A percentile compares a stretch with the other conserved stretches of the same genome.
These are phyloP conservation scores for Hippophae tibetana DNA, from an alignment of 306 rosid species.

Conservation along the genomic window DNA sequence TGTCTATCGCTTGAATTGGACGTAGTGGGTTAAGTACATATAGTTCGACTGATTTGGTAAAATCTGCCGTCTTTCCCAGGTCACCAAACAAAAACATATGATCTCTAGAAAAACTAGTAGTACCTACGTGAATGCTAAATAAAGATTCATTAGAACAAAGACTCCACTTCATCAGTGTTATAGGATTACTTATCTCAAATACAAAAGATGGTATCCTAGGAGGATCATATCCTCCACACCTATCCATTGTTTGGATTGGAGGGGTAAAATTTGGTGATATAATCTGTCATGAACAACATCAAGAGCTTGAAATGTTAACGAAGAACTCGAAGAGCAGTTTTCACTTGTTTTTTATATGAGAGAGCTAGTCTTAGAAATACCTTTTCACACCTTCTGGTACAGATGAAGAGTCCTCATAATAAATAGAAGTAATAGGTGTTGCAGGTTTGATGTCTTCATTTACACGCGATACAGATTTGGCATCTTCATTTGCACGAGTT, in stretches of 20 bases:
- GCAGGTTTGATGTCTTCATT: background rate
- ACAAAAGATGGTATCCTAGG: conserved; percentile 56
- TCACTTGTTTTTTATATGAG: conserved; percentile 22
- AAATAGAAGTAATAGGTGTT: conserved; percentile 5
- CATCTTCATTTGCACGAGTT: background rate
- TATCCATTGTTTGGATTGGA: conserved; percentile 61
- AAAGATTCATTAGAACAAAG: conserved; percentile 70
- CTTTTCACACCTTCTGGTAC: conserved; percentile 15
- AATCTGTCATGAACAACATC: conserved; percentile 13
- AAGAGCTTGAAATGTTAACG: conserved; percentile 25
- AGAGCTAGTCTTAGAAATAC: conserved; percentile 21
- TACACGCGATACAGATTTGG: too few species aligned
- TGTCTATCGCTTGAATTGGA: conserved; percentile 17
- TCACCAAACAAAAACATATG: conserved; percentile 22
- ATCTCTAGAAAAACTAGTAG: conserved; percentile 47
- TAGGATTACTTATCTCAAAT: conserved; percentile 32
- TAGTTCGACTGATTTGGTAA: conserved; percentile 33
- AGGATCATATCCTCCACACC: conserved; percentile 41
- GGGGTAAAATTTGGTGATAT: conserved; percentile 40
- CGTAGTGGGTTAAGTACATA: conserved; percentile 16
- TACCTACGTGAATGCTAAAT: conserved; percentile 70
- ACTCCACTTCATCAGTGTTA: conserved; percentile 63
- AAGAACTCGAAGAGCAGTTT: conserved; percentile 8
- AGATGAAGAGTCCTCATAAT: background rate
- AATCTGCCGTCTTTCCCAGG: conserved; percentile 21